Evolutionary conservation across 306 rosid species (phyloP).

Genomic region (Quercus suber): DNA sequence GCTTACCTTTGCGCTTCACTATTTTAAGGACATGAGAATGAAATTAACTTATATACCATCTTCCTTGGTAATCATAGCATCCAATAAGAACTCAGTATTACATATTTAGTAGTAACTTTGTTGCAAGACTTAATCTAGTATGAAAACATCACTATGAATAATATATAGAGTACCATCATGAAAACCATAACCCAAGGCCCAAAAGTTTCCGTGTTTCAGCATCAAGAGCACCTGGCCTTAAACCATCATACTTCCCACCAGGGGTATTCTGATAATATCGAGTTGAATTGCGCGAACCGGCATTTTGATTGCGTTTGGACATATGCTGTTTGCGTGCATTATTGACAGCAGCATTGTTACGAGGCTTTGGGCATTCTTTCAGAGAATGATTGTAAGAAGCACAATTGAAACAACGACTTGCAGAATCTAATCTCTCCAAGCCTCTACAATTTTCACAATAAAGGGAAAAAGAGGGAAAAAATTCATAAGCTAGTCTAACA

Average conservation of each 20-base stretch:
- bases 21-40: neutral
- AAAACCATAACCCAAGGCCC: conserved; percentile 71
- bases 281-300: conserved; percentile 67
- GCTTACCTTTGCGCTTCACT: neutral
- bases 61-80: neutral
- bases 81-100: neutral
- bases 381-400: conserved; percentile 85
- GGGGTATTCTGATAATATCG: conserved; percentile 86
- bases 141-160: conserved; percentile 19
- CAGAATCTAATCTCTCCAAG: conserved; percentile 63
- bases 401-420: conserved; percentile 91
- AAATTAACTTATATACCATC: neutral
- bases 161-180: neutral
- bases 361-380: conserved; percentile 79
- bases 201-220: conserved; percentile 67
- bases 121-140: conserved; percentile 4
- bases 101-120: neutral
- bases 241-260: conserved; percentile 85
- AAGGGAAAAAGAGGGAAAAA: neutral
- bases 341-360: conserved; percentile 69
- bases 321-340: conserved; percentile 81
- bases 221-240: conserved; percentile 86
- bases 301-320: conserved; percentile 56
- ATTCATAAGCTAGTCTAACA: conserved; percentile 10
- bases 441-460: conserved; percentile 48